Evolutionary conservation across 2,329 filamentous ascomycete genomes (phyloP).

Genomic region (Hypoxylon sp.): DNA sequence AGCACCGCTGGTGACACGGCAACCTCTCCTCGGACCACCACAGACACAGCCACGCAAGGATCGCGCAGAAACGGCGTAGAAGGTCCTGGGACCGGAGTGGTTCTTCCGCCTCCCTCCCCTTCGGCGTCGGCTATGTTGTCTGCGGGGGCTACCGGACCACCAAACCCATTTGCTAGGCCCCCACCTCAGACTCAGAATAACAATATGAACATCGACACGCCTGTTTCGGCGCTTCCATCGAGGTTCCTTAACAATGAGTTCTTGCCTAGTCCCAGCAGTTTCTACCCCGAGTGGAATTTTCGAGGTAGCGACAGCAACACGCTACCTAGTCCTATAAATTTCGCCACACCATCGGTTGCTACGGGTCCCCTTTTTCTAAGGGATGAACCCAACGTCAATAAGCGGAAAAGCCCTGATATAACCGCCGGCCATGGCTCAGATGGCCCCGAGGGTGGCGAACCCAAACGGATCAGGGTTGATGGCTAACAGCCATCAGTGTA

Average conservation of each 20-base stretch:
- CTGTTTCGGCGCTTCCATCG: conserved; percentile 92
- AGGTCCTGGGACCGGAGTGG: conserved; percentile 73
- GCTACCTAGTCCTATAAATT: conserved; percentile 89
- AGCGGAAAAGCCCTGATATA: conserved; percentile 66
- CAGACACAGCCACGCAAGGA: conserved; percentile 65
- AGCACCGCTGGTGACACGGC: conserved; percentile 76
- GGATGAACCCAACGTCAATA: conserved; percentile 59
- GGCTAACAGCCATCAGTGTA: conserved; percentile 42
- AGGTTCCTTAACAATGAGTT: conserved; percentile 89
- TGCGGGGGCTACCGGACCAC: conserved; percentile 89
- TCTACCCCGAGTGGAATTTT: conserved; percentile 92
- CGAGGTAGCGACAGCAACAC: conserved; percentile 78
- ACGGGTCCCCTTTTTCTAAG: conserved; percentile 70
- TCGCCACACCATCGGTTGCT: conserved; percentile 79
- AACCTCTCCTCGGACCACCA: conserved; percentile 67
- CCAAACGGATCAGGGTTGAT: conserved; percentile 64
- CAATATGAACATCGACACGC: conserved; percentile 74
- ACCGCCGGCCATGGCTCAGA: conserved; percentile 53
- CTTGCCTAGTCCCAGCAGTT: conserved; percentile 88
- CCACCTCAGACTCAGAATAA: conserved; percentile 71
- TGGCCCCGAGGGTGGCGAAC: conserved; percentile 55
- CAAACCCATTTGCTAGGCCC: conserved; percentile 93
- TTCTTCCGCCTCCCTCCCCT: conserved; percentile 91
- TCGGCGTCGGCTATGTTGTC: conserved; percentile 86
- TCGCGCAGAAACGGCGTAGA: conserved; percentile 57